Conservation (phyloP, 1,284 basidiomycete species). For the Boletellus sp. region DNA sequence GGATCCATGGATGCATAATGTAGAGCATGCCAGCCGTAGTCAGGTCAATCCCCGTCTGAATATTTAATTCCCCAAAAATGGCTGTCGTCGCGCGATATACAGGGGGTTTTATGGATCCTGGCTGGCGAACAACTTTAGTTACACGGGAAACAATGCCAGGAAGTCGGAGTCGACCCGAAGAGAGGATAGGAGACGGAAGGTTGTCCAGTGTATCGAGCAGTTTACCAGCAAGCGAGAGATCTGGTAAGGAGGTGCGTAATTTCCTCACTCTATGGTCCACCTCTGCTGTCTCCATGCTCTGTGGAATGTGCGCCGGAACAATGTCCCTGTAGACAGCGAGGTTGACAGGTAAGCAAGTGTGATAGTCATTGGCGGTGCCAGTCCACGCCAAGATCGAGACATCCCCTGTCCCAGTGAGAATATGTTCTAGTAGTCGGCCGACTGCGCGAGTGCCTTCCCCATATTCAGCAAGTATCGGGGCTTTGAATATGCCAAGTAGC, state of each 20-base stretch:
- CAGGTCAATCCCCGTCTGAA: conserved; percentile 4
- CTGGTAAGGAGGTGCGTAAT: neutral
- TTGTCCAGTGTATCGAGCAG: neutral
- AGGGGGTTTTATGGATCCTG: neutral
- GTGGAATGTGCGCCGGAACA: conserved; percentile 3
- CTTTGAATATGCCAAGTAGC: neutral
- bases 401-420: conserved; percentile 8
- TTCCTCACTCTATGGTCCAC: neutral
- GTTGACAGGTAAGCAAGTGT: conserved; percentile 10
- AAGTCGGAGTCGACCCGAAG: conserved; percentile 1
- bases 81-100: conserved; percentile 3
- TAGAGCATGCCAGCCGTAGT: neutral
- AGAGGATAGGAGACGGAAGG: neutral
- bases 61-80: neutral
- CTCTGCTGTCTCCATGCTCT: neutral
- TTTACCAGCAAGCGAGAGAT: neutral
- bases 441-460: conserved; percentile 7
- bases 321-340: conserved; percentile 4
- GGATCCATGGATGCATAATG: conserved; percentile 13
- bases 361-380: neutral
- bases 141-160: conserved; percentile 6
- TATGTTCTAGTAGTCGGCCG: conserved; percentile 10
- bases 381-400: conserved; percentile 11
- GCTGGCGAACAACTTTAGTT: neutral
- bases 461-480: neutral